Evolutionary conservation across 306 rosid genomes (phyloP), one percentile per base, ranked within the genome.

Genomic region (Trifolium subterraneum): DNA sequence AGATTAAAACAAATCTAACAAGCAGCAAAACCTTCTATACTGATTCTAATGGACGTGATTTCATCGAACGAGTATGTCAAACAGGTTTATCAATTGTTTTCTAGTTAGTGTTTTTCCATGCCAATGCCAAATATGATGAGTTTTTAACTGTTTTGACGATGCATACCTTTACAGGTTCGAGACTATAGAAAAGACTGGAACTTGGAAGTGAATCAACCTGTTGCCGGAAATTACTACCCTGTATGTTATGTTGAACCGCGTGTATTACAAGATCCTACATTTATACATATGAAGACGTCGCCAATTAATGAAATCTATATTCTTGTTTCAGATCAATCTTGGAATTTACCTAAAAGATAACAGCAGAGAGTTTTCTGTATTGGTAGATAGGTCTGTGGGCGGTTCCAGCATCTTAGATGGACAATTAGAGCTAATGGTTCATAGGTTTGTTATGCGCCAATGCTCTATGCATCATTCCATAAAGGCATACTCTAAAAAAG

Each of bases 21-120:
- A 90, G 85, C 84, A 81, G 80, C 73, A 94, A 92, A 83, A 87
- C 89, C 69, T 94, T 94, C 84, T 92, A 84, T 56, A 90, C 96
- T 47, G 99, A 94, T 81, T 94, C 99, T 36, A 94, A 86, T 27
- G 99, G 99, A 25, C 94, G 97, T 8, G 99, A 94, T 81, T 94
- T 94, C 79, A 85, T 94, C 64, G 75, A 87, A 80, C 83, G 99
- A 81, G 99, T 92, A 84, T n/a, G 81, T 80, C 75, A 72, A 72
- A 51, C 18, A 23, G 4, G 50, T 39, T 79, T 38, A 59, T 3
- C 18, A 52, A 18, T n/a, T 72, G 2, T 64, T 54, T 70, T 61
- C 20, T 68, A 8, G 20, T 38, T 18, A 58, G 0, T 10, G 29
- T 55, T 41, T 73, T 73, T 58, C 63, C 19, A 55, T 15, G 60